Conservation (phyloP, 345 rosid genomes). For the Chamaenerion angustifolium region DNA sequence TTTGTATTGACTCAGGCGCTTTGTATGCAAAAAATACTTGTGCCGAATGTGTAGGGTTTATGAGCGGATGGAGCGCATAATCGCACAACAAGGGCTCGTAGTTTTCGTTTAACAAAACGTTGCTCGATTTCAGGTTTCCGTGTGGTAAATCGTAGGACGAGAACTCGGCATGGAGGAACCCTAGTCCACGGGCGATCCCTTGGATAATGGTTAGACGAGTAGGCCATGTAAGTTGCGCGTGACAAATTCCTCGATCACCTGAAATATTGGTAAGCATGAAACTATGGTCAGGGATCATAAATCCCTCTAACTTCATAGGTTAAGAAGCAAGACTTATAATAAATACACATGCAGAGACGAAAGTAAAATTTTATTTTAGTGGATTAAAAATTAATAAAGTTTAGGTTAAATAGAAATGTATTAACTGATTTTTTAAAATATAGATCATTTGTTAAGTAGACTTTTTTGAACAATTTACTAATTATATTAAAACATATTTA, state of each 20-base stretch:
- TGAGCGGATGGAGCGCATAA: conserved; percentile 48
- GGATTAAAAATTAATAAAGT: too few relatives aligned
- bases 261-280: too few relatives aligned
- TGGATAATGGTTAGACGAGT: conserved; percentile 42
- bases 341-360: too few relatives aligned
- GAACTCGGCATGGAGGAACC: conserved; percentile 46
- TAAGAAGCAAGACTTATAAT: too few relatives aligned
- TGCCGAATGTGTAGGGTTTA: conserved; percentile 16
- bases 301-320: too few relatives aligned
- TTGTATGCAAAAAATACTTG: conserved; percentile 45
- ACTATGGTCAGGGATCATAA: too few relatives aligned
- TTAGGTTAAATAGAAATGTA: too few relatives aligned
- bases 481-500: too few relatives aligned
- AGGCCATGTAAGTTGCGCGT: conserved; percentile 47
- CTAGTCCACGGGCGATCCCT: conserved; percentile 52
- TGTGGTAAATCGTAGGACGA: conserved; percentile 50
- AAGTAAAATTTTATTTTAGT: too few relatives aligned
- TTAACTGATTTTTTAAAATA: too few relatives aligned
- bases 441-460: too few relatives aligned
- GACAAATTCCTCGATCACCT: conserved; percentile 39
- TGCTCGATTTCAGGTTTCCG: conserved; percentile 87
- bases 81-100: conserved; percentile 55
- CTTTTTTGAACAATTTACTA: too few relatives aligned
- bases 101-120: conserved; percentile 35
- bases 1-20: conserved; percentile 41